Evolutionary conservation across 1,139 yeast genomes (phyloP).

Genomic region (Hanseniaspora sp.): DNA sequence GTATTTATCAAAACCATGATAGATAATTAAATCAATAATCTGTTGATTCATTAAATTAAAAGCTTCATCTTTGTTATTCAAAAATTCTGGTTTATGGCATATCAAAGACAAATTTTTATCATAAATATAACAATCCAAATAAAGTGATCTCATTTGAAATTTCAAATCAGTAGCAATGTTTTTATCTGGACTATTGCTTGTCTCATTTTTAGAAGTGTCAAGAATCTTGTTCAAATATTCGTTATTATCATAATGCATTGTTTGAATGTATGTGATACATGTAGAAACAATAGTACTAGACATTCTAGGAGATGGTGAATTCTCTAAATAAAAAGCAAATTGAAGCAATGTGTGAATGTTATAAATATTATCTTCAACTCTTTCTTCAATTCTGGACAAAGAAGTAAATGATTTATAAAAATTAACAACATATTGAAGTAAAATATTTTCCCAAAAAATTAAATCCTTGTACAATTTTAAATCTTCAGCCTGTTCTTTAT

Average conservation of each 20-base stretch:
- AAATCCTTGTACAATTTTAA: not conserved
- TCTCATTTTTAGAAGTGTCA: not conserved
- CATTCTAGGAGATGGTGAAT: slow-evolving; percentile 11
- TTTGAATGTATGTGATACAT: slow-evolving; percentile 10
- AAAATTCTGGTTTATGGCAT: slow-evolving; percentile 5
- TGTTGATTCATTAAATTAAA: slow-evolving; percentile 6
- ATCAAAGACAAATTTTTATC: slow-evolving; percentile 3
- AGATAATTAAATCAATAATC: not conserved
- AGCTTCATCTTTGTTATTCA: slow-evolving; percentile 8
- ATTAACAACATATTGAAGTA: not conserved
- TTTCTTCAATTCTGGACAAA: not conserved
- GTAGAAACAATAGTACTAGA: slow-evolving; percentile 1
- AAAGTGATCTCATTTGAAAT: slow-evolving; percentile 6
- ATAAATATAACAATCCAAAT: slow-evolving; percentile 5
- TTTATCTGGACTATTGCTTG: not conserved
- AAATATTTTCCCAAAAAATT: slow-evolving; percentile 5
- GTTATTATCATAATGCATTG: slow-evolving; percentile 3
- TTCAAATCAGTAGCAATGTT: not conserved
- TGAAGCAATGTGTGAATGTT: slow-evolving; percentile 1
- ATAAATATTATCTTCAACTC: not conserved
- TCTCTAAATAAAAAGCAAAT: slow-evolving; percentile 8
- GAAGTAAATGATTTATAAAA: slow-evolving; percentile 9
- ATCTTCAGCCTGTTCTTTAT: not conserved
- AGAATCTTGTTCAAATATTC: slow-evolving; percentile 1
- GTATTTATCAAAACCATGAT: not conserved